Evolutionary conservation across 1,284 basidiomycete genomes (phyloP).

Genomic region (Puccinia polysora): DNA sequence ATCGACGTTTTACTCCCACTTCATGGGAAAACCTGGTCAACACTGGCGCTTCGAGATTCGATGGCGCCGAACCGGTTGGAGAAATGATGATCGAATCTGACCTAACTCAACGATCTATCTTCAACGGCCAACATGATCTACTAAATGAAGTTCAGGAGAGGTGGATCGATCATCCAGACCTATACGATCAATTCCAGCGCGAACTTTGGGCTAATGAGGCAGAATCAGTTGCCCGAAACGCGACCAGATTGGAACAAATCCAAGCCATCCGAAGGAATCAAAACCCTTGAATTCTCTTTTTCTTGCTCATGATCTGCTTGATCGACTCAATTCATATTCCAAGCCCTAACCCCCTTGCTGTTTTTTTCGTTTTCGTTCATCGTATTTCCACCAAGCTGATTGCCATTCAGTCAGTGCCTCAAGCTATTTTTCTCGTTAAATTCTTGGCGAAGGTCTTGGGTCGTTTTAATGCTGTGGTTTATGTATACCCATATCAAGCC

Average conservation of each 20-base stretch:
- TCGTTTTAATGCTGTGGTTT: no score
- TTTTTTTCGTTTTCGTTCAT: no score
- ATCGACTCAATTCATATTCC: no score
- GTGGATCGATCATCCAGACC: constrained; percentile 47
- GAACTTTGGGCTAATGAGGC: constrained; percentile 36
- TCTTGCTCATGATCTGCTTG: no score
- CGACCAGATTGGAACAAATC: constrained; percentile 21
- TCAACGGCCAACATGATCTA: constrained; percentile 55
- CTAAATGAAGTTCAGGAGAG: constrained; percentile 61
- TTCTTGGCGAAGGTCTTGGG: no score
- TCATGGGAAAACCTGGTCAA: not conserved
- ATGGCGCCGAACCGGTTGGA: constrained; percentile 57
- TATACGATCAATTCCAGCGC: constrained; percentile 28
- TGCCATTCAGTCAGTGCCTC: no score
- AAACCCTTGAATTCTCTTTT: no score
- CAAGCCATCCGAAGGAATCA: constrained; percentile 8
- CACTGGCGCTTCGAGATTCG: constrained; percentile 54
- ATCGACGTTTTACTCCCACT: constrained; percentile 54
- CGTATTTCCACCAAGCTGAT: no score
- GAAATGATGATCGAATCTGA: constrained; percentile 61
- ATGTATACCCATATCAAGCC: no score
- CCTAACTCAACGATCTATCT: constrained; percentile 61
- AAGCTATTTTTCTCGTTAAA: no score
- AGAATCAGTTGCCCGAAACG: constrained; percentile 19
- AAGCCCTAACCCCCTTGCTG: no score